These are phyloP conservation scores for Fusarium graminum DNA, from an alignment of 2,329 filamentous ascomycete genomes.

Conservation along the genomic window DNA sequence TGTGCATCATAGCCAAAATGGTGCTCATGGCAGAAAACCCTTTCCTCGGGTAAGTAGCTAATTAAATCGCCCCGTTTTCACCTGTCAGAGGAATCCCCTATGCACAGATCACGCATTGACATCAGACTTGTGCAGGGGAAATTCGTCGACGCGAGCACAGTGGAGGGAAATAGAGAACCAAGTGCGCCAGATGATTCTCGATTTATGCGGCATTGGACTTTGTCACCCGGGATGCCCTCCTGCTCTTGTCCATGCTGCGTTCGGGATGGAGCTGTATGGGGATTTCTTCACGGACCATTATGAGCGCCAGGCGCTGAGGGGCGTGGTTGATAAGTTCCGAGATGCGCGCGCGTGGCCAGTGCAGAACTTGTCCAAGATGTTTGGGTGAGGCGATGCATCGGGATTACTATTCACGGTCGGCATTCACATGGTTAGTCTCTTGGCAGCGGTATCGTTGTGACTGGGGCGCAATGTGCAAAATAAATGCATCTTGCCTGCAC, in stretches of 20 bases:
- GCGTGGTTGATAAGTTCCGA: conserved; percentile 60
- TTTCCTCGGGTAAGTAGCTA: conserved; percentile 51
- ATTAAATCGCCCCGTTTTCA: neutral
- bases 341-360: conserved; percentile 59
- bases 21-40: conserved; percentile 58
- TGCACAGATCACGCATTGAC: conserved; percentile 20
- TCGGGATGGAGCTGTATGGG: conserved; percentile 58
- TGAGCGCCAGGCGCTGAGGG: conserved; percentile 55
- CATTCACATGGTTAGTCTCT: conserved; percentile 7
- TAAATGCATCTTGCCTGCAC: conserved; percentile 1
- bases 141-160: conserved; percentile 47
- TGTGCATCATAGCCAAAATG: conserved; percentile 57
- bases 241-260: conserved; percentile 56
- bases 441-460: conserved; percentile 7
- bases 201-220: conserved; percentile 57
- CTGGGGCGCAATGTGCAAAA: neutral
- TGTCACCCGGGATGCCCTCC: conserved; percentile 56
- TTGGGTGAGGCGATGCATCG: conserved; percentile 31
- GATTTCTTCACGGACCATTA: conserved; percentile 59
- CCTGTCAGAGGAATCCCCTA: neutral
- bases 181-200: conserved; percentile 55
- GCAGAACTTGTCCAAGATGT: conserved; percentile 55
- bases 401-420: conserved; percentile 17
- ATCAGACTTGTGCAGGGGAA: conserved; percentile 32
- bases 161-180: conserved; percentile 57